Evolutionary conservation across 2,329 filamentous ascomycete species (phyloP).

Genomic region (Alternaria triticina): DNA sequence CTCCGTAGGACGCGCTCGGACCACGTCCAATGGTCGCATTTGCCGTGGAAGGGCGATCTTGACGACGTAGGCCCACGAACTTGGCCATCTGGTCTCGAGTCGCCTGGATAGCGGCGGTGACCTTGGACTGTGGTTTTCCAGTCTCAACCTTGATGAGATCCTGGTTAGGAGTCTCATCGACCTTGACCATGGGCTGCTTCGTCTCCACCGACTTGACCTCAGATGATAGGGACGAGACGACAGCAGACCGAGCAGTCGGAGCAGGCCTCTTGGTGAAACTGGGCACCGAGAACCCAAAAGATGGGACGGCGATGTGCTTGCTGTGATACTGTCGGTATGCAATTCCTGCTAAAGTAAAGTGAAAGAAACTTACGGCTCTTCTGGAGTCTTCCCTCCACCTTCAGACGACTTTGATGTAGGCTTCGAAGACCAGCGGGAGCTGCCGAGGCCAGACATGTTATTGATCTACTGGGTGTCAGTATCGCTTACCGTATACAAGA

Average conservation of each 20-base stretch:
- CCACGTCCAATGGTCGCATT: neutral
- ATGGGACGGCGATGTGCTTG: neutral
- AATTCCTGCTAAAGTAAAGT: neutral
- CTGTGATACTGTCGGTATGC: neutral
- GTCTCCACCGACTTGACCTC: neutral
- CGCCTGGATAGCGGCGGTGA: neutral
- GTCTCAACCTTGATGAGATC: neutral
- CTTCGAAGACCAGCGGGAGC: neutral
- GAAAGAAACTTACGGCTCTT: neutral
- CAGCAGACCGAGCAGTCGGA: too few relatives aligned
- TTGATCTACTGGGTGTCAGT: neutral
- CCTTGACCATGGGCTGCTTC: neutral
- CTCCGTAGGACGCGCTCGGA: neutral
- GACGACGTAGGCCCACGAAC: neutral
- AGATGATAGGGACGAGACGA: too few relatives aligned
- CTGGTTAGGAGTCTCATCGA: accelerated
- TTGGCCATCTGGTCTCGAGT: neutral
- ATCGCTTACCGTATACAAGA: neutral
- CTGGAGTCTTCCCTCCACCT: accelerated
- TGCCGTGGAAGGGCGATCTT: neutral
- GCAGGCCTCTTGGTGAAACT: neutral
- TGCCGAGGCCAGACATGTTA: neutral
- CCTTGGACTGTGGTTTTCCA: neutral
- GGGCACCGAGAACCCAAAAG: neutral
- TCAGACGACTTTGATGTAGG: neutral